phyloP scores from a whole-genome alignment of 768 basidiomycete species.

The Cytidiella melzeri region DNA sequence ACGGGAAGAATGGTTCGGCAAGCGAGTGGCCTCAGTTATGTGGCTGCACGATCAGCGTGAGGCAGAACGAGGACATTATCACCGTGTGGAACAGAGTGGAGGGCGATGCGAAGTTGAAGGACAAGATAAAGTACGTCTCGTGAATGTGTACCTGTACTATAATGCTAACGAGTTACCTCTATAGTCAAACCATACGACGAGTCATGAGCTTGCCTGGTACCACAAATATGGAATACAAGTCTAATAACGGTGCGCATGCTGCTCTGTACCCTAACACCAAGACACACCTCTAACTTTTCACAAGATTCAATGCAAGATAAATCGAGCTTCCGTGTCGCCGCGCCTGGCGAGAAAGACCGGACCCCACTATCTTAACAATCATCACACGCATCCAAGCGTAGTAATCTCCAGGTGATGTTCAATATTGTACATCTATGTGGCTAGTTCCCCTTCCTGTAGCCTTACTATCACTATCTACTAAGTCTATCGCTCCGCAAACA shows the following conservation, averaged over 20 bases:
- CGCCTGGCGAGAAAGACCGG: constrained; percentile 18
- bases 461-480: neutral
- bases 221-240: constrained; percentile 92
- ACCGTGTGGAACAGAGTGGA: constrained; percentile 89
- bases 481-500: neutral
- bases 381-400: neutral
- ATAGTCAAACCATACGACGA: constrained; percentile 72
- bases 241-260: constrained; percentile 66
- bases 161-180: constrained; percentile 1
- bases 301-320: constrained; percentile 86
- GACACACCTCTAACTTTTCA: constrained; percentile 1
- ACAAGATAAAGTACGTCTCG: constrained; percentile 62
- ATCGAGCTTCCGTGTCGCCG: constrained; percentile 61
- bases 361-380: constrained; percentile 25
- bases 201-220: constrained; percentile 70
- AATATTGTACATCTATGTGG: neutral
- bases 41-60: constrained; percentile 90
- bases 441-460: neutral
- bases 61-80: constrained; percentile 91
- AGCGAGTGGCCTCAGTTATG: constrained; percentile 78
- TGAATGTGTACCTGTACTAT: neutral
- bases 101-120: constrained; percentile 66
- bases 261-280: neutral
- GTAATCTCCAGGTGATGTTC: neutral
- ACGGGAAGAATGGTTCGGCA: constrained; percentile 31